Percentiles rank a stretch among this genome's conserved stretches.
Evolutionary conservation across 1,284 basidiomycete genomes (phyloP).

Genomic region (Violaceomyces palustris): DNA sequence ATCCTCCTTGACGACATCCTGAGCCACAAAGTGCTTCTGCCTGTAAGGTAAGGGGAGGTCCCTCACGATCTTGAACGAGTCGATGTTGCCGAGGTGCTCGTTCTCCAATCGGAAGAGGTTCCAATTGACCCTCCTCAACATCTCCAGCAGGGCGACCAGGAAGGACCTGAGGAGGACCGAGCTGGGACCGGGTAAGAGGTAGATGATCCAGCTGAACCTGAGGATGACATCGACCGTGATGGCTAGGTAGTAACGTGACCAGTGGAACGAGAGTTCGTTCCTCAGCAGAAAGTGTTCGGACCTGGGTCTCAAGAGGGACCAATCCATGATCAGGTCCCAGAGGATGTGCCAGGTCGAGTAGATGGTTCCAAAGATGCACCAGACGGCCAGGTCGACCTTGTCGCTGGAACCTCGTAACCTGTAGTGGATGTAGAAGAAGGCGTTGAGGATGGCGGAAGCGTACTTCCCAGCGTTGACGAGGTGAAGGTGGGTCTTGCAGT

Average conservation of each 20-base stretch:
- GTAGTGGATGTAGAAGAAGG: slow-evolving; percentile 49
- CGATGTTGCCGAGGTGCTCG: slow-evolving; percentile 62
- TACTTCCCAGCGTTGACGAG: slow-evolving; percentile 69
- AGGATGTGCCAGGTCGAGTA: slow-evolving; percentile 67
- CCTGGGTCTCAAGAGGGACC: slow-evolving; percentile 63
- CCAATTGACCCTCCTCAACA: slow-evolving; percentile 80
- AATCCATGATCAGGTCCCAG: slow-evolving; percentile 67
- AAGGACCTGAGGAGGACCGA: slow-evolving; percentile 63
- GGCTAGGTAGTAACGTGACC: slow-evolving; percentile 56
- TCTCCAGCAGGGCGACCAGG: slow-evolving; percentile 68
- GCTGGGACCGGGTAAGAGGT: slow-evolving; percentile 62
- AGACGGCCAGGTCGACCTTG: slow-evolving; percentile 14
- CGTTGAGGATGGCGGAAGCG: slow-evolving; percentile 36
- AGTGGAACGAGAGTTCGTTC: slow-evolving; percentile 59
- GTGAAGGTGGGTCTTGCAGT: slow-evolving; percentile 62
- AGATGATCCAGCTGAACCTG: slow-evolving; percentile 76
- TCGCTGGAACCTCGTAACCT: slow-evolving; percentile 34
- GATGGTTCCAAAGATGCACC: slow-evolving; percentile 61
- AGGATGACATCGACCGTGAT: slow-evolving; percentile 65
- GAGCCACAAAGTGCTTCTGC: slow-evolving; percentile 6
- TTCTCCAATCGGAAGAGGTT: slow-evolving; percentile 80
- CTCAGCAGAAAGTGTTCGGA: slow-evolving; percentile 66
- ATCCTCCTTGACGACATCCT: neutral
- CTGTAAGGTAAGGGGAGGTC: slow-evolving; percentile 39
- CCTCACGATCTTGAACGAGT: slow-evolving; percentile 42